Percentiles rank a stretch among this genome's conserved stretches.
Conservation (phyloP, 2,329 filamentous ascomycete species). For the Alternaria infectoria region DNA sequence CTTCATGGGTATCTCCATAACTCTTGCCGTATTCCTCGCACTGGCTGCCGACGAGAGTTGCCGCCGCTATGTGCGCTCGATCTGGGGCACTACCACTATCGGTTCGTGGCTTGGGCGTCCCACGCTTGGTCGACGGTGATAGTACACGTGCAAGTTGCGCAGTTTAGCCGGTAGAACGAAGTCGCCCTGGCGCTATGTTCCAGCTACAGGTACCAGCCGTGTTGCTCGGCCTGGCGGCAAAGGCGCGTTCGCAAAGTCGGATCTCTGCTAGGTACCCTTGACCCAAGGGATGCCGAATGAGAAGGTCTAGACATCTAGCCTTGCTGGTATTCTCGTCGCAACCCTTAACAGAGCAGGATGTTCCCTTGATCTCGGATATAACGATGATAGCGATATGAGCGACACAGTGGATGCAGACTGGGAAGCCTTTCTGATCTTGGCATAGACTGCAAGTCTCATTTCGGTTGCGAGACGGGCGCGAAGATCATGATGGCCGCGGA, state of each 20-base stretch:
- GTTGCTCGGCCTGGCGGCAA: slow-evolving; percentile 24
- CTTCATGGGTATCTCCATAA: not conserved
- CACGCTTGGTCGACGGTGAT: slow-evolving; percentile 26
- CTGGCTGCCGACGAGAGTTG: not conserved
- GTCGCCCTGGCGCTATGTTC: not conserved
- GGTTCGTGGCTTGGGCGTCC: slow-evolving; percentile 11
- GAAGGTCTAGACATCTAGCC: not conserved
- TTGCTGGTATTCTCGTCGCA: not conserved
- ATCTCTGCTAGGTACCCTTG: not conserved
- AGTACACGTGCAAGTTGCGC: slow-evolving; percentile 24
- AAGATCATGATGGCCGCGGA: slow-evolving; percentile 25
- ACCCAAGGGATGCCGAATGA: not conserved
- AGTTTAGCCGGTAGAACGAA: slow-evolving; percentile 26
- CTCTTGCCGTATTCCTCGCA: not conserved
- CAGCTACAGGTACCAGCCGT: slow-evolving; percentile 14
- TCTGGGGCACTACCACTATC: not conserved
- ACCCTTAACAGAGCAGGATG: not conserved
- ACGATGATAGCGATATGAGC: slow-evolving; percentile 4
- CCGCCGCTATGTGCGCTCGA: not conserved
- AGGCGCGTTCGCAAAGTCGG: slow-evolving; percentile 12
- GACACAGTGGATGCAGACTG: slow-evolving; percentile 4
- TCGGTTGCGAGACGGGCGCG: slow-evolving; percentile 28
- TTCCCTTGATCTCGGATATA: not conserved
- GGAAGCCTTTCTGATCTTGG: slow-evolving; percentile 15
- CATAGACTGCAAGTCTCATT: slow-evolving; percentile 21